phyloP scores from a whole-genome alignment of 1,284 basidiomycete genomes.

The Prillingera fragicola region DNA sequence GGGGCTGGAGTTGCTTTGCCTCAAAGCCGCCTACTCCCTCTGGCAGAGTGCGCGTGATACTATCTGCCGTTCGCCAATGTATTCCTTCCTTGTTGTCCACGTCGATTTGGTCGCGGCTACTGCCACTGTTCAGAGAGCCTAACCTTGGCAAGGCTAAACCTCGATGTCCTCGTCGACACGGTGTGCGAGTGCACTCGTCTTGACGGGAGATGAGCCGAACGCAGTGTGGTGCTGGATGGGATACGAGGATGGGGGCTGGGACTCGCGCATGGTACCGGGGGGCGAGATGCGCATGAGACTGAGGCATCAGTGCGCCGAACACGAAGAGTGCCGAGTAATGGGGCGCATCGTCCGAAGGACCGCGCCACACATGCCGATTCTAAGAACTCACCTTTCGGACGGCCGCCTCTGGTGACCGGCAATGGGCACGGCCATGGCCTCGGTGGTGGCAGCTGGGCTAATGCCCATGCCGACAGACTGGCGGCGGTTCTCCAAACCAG shows the following conservation, averaged over 20 bases:
- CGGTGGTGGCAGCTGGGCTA: constrained; percentile 32
- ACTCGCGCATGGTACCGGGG: constrained; percentile 35
- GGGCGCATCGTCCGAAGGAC: neutral
- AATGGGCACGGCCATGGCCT: constrained; percentile 37
- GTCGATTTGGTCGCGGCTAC: too few relatives aligned
- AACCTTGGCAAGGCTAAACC: constrained; percentile 6
- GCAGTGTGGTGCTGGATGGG: constrained; percentile 40
- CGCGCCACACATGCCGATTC: neutral
- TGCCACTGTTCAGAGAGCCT: too few relatives aligned
- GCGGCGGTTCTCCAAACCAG: constrained; percentile 8
- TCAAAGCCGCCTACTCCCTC: too few relatives aligned
- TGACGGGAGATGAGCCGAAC: constrained; percentile 43
- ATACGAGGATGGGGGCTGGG: constrained; percentile 28
- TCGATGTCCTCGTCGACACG: constrained; percentile 40
- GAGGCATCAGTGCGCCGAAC: neutral
- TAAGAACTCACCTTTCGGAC: constrained; percentile 36
- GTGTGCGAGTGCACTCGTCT: constrained; percentile 40
- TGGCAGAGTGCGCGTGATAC: too few relatives aligned
- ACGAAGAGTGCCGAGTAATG: neutral
- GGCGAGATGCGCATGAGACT: constrained; percentile 37
- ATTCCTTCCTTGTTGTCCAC: too few relatives aligned
- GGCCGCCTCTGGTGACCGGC: constrained; percentile 26
- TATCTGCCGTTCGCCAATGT: too few relatives aligned
- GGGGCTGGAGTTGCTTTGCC: too few relatives aligned
- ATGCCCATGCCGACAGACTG: constrained; percentile 39